phyloP scores from a whole-genome alignment of 768 basidiomycete species.

The Nidularia pulvinata region DNA sequence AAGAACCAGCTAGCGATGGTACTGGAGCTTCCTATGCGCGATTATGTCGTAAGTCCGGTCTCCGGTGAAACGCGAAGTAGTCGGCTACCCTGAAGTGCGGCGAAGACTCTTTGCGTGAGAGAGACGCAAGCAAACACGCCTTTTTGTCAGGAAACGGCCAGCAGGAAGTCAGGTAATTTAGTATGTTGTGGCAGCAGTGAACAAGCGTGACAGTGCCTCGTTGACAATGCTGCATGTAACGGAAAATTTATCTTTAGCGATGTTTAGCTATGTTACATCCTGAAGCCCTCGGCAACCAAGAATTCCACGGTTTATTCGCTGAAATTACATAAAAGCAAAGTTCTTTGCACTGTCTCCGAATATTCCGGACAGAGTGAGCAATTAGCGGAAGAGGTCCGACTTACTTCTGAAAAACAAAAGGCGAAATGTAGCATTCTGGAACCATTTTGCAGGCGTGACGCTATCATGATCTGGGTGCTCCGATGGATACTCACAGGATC shows the following conservation, averaged over 20 bases:
- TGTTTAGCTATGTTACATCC: conserved; percentile 5
- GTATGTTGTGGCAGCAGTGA: too few relatives aligned
- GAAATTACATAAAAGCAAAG: not conserved
- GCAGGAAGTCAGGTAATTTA: too few relatives aligned
- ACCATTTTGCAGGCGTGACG: too few relatives aligned
- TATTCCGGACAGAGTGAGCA: not conserved
- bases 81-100: not conserved
- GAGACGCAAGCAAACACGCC: not conserved
- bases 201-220: too few relatives aligned
- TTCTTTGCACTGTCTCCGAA: not conserved
- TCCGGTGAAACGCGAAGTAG: not conserved
- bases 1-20: too few relatives aligned
- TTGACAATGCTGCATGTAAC: not conserved
- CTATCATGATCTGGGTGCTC: too few relatives aligned
- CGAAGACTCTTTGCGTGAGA: not conserved
- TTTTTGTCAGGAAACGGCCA: not conserved
- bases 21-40: too few relatives aligned
- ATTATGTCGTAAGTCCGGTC: not conserved
- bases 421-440: too few relatives aligned
- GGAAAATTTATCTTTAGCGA: not conserved
- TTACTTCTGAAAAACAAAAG: too few relatives aligned
- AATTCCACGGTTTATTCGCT: not conserved
- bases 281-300: conserved; percentile 1
- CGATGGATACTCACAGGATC: too few relatives aligned
- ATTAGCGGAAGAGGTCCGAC: too few relatives aligned